phyloP scores from a whole-genome alignment of 2,329 filamentous ascomycete genomes.

The Capronia epimyces region DNA sequence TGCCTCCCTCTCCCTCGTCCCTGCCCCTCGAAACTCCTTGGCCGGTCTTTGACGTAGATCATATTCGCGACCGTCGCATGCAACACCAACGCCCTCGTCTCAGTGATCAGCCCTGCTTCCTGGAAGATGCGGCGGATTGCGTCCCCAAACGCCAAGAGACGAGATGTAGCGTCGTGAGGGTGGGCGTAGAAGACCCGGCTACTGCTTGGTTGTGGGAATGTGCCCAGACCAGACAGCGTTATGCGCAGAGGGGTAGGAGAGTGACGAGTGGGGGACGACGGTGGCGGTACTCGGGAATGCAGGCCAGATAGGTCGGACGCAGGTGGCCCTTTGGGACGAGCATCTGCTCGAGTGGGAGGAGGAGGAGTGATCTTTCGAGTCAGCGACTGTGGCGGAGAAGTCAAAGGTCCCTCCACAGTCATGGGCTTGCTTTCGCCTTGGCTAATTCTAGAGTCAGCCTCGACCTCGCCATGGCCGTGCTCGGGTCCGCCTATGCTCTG shows the following conservation, averaged over 20 bases:
- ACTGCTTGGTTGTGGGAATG: constrained; percentile 17
- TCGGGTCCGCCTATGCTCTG: neutral
- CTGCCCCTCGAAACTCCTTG: constrained; percentile 20
- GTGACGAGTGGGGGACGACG: neutral
- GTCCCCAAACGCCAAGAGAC: constrained; percentile 41
- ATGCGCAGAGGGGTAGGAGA: constrained; percentile 10
- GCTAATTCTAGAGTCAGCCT: too few relatives aligned
- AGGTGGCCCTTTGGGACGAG: too few relatives aligned
- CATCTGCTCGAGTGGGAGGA: neutral
- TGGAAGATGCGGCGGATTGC: constrained; percentile 40
- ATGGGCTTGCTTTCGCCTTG: neutral
- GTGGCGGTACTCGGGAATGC: neutral
- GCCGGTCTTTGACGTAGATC: constrained; percentile 53
- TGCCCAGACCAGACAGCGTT: constrained; percentile 22
- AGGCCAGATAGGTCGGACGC: too few relatives aligned
- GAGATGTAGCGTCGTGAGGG: constrained; percentile 34
- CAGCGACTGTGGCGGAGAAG: neutral
- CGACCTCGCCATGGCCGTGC: neutral
- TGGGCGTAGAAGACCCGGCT: constrained; percentile 32
- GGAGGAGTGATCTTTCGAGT: constrained; percentile 1
- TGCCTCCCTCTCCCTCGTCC: constrained; percentile 8
- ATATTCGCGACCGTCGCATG: constrained; percentile 87
- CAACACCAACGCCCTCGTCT: constrained; percentile 58
- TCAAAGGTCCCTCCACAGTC: neutral
- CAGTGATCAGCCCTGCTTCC: constrained; percentile 38